Conservation (phyloP, 371 early-diverging fungal species). For the Mucor irregularis region DNA sequence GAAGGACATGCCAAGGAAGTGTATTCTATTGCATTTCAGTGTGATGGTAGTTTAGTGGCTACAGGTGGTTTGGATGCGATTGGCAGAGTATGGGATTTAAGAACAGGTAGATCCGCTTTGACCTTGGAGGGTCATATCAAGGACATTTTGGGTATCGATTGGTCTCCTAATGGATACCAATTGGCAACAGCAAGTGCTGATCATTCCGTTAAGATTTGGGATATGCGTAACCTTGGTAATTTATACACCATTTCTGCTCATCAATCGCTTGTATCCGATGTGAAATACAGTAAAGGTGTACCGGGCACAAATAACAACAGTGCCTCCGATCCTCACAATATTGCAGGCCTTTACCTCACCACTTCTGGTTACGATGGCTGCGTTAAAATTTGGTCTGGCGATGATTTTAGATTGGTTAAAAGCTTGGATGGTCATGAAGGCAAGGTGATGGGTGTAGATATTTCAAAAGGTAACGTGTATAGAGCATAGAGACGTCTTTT, state of each 20-base stretch:
- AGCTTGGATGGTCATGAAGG: conserved; percentile 87
- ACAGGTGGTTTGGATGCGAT: conserved; percentile 90
- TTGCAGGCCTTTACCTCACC: conserved; percentile 64
- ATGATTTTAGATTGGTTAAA: conserved; percentile 89
- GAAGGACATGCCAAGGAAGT: conserved; percentile 95
- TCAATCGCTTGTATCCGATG: conserved; percentile 83
- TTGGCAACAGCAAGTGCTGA: conserved; percentile 83
- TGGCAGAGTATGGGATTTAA: conserved; percentile 94
- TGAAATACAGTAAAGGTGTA: conserved; percentile 62
- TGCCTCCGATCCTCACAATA: conserved; percentile 28
- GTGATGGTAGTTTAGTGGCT: conserved; percentile 89
- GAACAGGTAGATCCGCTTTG: conserved; percentile 89
- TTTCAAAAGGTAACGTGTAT: conserved; percentile 71
- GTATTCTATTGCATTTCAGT: conserved; percentile 87
- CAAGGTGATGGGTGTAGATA: conserved; percentile 88
- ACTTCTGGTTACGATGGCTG: conserved; percentile 88
- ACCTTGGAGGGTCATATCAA: conserved; percentile 90
- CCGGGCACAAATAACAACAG: conserved; percentile 22
- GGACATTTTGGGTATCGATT: conserved; percentile 86
- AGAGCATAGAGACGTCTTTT: no score
- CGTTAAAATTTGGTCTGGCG: conserved; percentile 91
- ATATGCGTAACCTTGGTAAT: conserved; percentile 77
- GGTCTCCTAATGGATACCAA: conserved; percentile 90
- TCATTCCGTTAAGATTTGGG: conserved; percentile 88
- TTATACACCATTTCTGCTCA: conserved; percentile 92